Base-by-base conservation (phyloP, 2,329 filamentous ascomycete species). In the Mariannaea sp. region DNA sequence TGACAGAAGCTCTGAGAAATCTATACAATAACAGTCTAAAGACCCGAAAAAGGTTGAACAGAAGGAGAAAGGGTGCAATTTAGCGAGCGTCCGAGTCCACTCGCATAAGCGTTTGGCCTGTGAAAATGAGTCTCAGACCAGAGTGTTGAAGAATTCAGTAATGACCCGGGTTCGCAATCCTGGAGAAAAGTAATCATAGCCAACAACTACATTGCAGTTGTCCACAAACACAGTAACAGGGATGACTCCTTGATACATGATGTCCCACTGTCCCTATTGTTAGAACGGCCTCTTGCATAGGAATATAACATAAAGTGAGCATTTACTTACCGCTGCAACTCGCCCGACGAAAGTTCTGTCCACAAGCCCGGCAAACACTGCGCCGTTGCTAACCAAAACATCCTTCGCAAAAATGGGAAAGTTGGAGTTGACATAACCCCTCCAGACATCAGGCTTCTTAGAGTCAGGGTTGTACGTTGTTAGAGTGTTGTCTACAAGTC, bases 381-480 rank as follows among this genome's bases (percentile, higher is more conserved):
- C 68, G 0, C 51, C 62, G 4, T 52, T 33, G 0, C 58, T 46
- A 7, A 70, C 47, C 19, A 75, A 60, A 12, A 72, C 50, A 7
- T 69, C 61, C 3, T 62, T 53, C 0, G 43, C 42, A 14, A 74
- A 68, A 6, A 74, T 61, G 0, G 72, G 71, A 38, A 69, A 75
- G n/a, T 71, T 71, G 0, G 71, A 69, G 48, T 71, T 71, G 9
- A 72, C 70, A 8, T 72, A 73, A 12, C 66, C 71, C 27, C 65
- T 64, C 66, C 65, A 75, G 0, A 70, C 40, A 1, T 46, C 55
- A 0, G 67, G 65, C 2, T 58, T 53, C 0, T 44, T 46, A 1
- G 49, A 56, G 1, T 62, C 52, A 7, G 40, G 52, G 1, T 54
- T 29, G 14, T 65, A 70, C 0, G 65, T 66, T 4, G 64, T 71